Evolutionary conservation across 164 flowering plant species (phyloP).

Genomic region (Sedum album): DNA sequence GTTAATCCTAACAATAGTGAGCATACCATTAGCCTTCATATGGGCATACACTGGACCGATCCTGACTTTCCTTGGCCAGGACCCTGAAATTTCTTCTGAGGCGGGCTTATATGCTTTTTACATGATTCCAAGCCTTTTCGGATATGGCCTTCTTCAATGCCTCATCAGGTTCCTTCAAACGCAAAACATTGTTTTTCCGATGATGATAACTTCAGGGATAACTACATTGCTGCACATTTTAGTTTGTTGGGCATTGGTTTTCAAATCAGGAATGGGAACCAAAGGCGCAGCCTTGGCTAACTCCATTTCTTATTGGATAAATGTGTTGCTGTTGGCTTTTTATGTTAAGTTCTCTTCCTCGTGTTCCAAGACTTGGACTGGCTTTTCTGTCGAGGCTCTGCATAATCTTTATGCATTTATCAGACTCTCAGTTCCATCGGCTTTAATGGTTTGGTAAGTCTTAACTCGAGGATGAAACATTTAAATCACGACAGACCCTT

Average conservation of each 20-base stretch:
- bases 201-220: constrained; percentile 18
- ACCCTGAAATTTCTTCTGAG: constrained; percentile 18
- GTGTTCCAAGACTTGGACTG: constrained; percentile 32
- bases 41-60: constrained; percentile 19
- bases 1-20: constrained; percentile 20
- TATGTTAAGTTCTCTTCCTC: constrained; percentile 28
- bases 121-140: constrained; percentile 22
- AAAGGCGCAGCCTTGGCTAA: constrained; percentile 25
- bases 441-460: constrained; percentile 17
- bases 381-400: constrained; percentile 28
- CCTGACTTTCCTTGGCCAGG: constrained; percentile 18
- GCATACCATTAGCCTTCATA: constrained; percentile 19
- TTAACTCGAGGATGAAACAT: neutral
- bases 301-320: constrained; percentile 29
- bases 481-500: neutral
- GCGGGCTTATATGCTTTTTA: constrained; percentile 17
- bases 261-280: constrained; percentile 20
- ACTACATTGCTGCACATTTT: constrained; percentile 16
- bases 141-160: constrained; percentile 18
- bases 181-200: constrained; percentile 24
- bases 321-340: constrained; percentile 21
- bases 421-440: constrained; percentile 31
- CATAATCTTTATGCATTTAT: constrained; percentile 19
- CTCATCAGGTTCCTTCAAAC: constrained; percentile 20
- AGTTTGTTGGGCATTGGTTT: constrained; percentile 21